A percentile compares a stretch with the other conserved stretches of the same genome.
phyloP scores from a whole-genome alignment of 1,284 basidiomycete genomes.

The Trichosporon sp. region DNA sequence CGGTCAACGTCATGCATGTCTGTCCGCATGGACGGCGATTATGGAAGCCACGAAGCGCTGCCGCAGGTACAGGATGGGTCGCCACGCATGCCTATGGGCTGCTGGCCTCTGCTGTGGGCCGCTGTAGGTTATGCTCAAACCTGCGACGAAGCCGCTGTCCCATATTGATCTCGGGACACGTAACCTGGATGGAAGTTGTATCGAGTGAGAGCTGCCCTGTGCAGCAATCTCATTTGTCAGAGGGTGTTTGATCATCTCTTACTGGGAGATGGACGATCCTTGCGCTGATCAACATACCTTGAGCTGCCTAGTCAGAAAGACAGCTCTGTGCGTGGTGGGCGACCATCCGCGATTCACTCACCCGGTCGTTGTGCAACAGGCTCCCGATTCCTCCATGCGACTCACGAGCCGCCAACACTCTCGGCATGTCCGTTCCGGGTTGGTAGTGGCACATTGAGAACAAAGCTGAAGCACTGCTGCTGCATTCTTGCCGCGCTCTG shows the following conservation, averaged over 20 bases:
- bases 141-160: neutral
- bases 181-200: neutral
- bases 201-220: neutral
- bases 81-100: neutral
- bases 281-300: too few species aligned
- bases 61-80: neutral
- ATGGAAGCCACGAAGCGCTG: too few species aligned
- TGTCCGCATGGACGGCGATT: too few species aligned
- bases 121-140: neutral
- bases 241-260: neutral
- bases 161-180: neutral
- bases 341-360: too few species aligned
- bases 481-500: neutral
- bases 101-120: neutral
- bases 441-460: neutral
- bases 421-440: too few species aligned
- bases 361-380: too few species aligned
- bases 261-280: neutral
- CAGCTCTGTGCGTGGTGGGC: too few species aligned
- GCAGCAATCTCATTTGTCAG: neutral
- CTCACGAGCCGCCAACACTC: too few species aligned
- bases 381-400: too few species aligned
- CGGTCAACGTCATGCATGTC: too few species aligned
- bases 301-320: too few species aligned
- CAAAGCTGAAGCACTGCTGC: neutral